Percentiles rank a stretch among this genome's conserved stretches.
These are phyloP conservation scores for Pseudopyrenochaeta lycopersici DNA, from an alignment of 2,329 filamentous ascomycete species.

Conservation along the genomic window DNA sequence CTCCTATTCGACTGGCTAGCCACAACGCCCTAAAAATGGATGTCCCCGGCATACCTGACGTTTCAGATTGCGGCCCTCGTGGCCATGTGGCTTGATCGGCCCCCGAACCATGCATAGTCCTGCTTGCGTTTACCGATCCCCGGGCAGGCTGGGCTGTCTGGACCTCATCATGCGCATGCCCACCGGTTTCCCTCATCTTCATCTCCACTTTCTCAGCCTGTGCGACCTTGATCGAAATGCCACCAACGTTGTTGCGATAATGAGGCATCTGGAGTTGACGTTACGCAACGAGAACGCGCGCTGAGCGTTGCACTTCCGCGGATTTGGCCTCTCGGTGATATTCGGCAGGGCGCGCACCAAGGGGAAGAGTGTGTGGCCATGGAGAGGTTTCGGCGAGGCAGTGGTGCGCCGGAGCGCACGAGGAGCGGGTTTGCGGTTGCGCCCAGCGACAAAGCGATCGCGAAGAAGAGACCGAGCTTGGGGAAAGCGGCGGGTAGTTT, in stretches of 20 bases:
- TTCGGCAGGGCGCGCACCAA: constrained; percentile 10
- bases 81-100: constrained; percentile 7
- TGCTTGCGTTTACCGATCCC: constrained; percentile 1
- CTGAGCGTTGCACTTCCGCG: constrained; percentile 10
- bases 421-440: constrained; percentile 23
- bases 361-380: constrained; percentile 22
- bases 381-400: constrained; percentile 36
- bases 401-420: constrained; percentile 23
- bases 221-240: constrained; percentile 14
- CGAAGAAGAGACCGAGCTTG: constrained; percentile 42
- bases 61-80: constrained; percentile 10
- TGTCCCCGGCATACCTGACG: background rate
- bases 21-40: background rate
- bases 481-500: constrained; percentile 43
- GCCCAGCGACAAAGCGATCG: constrained; percentile 21
- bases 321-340: constrained; percentile 13
- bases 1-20: background rate
- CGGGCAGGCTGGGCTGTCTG: background rate
- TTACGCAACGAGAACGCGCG: constrained; percentile 22
- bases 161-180: background rate
- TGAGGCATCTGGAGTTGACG: constrained; percentile 12
- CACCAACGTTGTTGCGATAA: constrained; percentile 12
- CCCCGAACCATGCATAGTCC: constrained; percentile 1
- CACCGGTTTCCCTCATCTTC: background rate
- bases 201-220: constrained; percentile 1